These are phyloP conservation scores for Ustilago sp. DNA, from an alignment of 1,284 basidiomycete genomes.

Conservation along the genomic window DNA sequence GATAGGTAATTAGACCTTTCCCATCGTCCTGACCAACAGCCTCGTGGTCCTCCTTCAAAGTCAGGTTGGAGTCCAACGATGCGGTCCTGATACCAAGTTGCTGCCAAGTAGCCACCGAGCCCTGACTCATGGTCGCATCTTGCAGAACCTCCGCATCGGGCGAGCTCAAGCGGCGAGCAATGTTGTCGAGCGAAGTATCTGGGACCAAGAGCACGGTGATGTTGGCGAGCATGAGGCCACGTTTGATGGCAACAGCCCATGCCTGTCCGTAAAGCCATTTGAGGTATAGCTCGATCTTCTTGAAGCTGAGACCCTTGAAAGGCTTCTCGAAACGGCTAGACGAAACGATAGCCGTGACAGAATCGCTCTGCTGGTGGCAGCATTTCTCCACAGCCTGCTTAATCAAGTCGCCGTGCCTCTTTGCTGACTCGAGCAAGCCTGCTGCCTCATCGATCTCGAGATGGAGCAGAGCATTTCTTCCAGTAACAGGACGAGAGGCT, in stretches of 20 bases:
- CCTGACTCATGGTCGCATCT: constrained; percentile 11
- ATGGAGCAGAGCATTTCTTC: constrained; percentile 17
- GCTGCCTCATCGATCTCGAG: constrained; percentile 18
- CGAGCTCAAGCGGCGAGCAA: constrained; percentile 10
- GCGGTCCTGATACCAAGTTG: constrained; percentile 4
- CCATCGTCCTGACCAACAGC: constrained; percentile 35
- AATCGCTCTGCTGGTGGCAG: constrained; percentile 27
- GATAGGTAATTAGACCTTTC: constrained; percentile 31
- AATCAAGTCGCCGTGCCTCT: constrained; percentile 44
- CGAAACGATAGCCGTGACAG: constrained; percentile 31
- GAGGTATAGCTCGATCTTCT: constrained; percentile 58
- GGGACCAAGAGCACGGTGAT: constrained; percentile 59
- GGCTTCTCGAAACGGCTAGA: constrained; percentile 38
- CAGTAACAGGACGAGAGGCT: constrained; percentile 17
- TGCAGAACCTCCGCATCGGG: constrained; percentile 12
- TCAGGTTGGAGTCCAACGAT: constrained; percentile 14
- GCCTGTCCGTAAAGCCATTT: constrained; percentile 62
- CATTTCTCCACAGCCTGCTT: constrained; percentile 25
- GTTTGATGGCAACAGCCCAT: constrained; percentile 57
- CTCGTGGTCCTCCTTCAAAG: constrained; percentile 5
- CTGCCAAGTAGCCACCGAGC: constrained; percentile 11
- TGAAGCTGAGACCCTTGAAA: constrained; percentile 33
- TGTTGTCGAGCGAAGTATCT: constrained; percentile 5
- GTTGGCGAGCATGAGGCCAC: constrained; percentile 47
- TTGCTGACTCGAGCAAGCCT: constrained; percentile 29